Base-by-base conservation (phyloP, 768 basidiomycete genomes). In the Suillus placidus region DNA sequence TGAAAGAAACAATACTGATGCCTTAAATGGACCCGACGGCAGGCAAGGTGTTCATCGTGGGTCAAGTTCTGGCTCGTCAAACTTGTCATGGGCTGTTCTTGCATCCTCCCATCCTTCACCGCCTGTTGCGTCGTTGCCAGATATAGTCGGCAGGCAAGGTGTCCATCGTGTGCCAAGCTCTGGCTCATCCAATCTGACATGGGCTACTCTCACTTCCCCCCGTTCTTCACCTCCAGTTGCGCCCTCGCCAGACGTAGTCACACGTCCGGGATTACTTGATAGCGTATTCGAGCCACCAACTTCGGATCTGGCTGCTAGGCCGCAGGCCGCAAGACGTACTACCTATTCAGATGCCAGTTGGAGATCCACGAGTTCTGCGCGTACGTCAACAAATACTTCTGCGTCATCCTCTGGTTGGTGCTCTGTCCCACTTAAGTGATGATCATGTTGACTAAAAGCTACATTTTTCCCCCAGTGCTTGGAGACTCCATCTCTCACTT, bases 321-420 rank as follows among this genome's bases (percentile, higher is more conserved):
- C 40, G 12, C 40, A 60, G 14, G 40, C 40, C 20, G 35, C 40
- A 13, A 60, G 58, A 18, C 58, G 58, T 32, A 32, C 26, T 32
- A 38, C 58, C 7, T 26, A 60, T 20, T 60, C 26, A 32, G 58
- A 43, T 42, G 30, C 30, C 18, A 6, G 23, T 30, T 42, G 38
- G 40, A 60, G 58, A 60, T 30, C 58, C 9, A 38, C 1, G 58
- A 60, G 40, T 30, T 30, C 58, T 9, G 40, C 40, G 40, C 58
- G 40, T 60, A 35, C 56, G n/a, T 38, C 56, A 55, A 2, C 56
- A 61, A 60, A 38, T 14, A 16, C 35, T 58, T 38, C 54, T 16
- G 20, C 54, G 23, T 30, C 61, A 26, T 60, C 61, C 23, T 61
- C 61, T 60, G 57, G 57, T 60, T 18, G 26, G 57, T 60, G 26